phyloP scores from a whole-genome alignment of 2,329 filamentous ascomycete species.

The Arthrobotrys conoides region DNA sequence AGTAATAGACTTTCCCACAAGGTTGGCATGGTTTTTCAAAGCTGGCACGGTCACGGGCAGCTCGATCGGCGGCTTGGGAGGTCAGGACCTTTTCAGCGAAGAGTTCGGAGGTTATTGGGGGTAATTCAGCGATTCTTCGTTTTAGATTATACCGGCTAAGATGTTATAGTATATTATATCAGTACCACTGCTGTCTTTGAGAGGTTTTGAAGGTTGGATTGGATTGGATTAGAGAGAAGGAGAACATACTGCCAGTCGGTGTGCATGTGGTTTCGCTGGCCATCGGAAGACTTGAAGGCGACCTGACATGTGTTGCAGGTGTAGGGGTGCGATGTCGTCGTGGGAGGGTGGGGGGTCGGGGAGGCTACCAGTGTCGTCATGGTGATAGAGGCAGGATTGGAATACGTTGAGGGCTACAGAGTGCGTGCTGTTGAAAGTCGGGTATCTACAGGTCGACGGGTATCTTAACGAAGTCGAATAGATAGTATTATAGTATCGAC shows the following conservation, averaged over 20 bases:
- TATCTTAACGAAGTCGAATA: not conserved
- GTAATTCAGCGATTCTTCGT: constrained; percentile 88
- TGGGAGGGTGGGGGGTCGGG: constrained; percentile 36
- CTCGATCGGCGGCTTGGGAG: constrained; percentile 85
- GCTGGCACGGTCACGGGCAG: constrained; percentile 87
- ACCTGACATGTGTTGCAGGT: constrained; percentile 99
- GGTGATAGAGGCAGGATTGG: not conserved
- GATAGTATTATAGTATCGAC: not conserved
- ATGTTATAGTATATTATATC: not conserved
- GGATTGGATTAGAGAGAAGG: constrained; percentile 19
- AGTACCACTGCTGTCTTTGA: too few species aligned
- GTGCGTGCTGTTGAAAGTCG: too few species aligned
- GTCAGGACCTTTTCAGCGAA: constrained; percentile 97
- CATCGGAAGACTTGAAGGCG: constrained; percentile 91
- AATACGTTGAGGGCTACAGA: not conserved
- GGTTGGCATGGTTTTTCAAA: constrained; percentile 86
- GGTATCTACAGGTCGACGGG: not conserved
- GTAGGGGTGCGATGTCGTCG: constrained; percentile 79
- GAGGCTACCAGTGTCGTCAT: constrained; percentile 59
- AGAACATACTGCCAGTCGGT: constrained; percentile 94
- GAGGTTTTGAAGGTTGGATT: not conserved
- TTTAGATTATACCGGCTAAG: constrained; percentile 94
- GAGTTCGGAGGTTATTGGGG: constrained; percentile 89
- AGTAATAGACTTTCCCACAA: constrained; percentile 94
- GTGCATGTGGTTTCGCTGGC: constrained; percentile 96